These are phyloP conservation scores for Crepidotus variabilis DNA, from an alignment of 768 basidiomycete genomes.

Conservation along the genomic window DNA sequence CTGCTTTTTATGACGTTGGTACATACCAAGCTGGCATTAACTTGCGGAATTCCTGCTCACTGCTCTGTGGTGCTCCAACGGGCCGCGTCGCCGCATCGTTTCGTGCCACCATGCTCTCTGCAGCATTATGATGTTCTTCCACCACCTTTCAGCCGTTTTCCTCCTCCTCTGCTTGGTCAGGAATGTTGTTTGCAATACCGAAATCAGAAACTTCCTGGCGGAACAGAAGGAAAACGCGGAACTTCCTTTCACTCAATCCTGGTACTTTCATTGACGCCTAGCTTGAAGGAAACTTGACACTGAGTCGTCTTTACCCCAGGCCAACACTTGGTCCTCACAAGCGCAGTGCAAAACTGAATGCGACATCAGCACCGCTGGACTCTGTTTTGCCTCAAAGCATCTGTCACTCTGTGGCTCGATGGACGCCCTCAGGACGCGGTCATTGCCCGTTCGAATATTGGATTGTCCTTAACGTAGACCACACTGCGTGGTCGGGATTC, in stretches of 20 bases:
- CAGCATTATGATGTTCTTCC: too few relatives aligned
- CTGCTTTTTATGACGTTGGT: too few relatives aligned
- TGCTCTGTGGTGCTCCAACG: too few relatives aligned
- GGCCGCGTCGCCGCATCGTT: not conserved
- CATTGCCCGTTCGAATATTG: conserved; percentile 43
- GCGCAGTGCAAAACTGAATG: conserved; percentile 31
- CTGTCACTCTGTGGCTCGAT: conserved; percentile 21
- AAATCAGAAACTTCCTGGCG: conserved; percentile 57
- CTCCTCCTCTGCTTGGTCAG: conserved; percentile 1
- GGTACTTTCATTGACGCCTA: too few relatives aligned
- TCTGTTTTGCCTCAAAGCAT: conserved; percentile 17
- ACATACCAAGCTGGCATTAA: too few relatives aligned
- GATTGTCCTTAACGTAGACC: conserved; percentile 43
- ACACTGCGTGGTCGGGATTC: conserved; percentile 34
- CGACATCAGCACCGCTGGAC: conserved; percentile 38
- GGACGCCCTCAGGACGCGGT: conserved; percentile 9
- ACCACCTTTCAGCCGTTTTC: not conserved
- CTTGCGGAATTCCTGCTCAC: too few relatives aligned
- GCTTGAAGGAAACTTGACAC: conserved; percentile 14
- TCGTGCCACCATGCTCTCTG: not conserved
- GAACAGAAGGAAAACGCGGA: not conserved
- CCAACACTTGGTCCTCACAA: conserved; percentile 29
- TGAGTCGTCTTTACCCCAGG: conserved; percentile 26
- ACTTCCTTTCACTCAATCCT: too few relatives aligned
- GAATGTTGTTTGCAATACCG: conserved; percentile 43